Evolutionary conservation across 257 asterid genomes (phyloP), one percentile per base, ranked within the genome.

Genomic region (Sherardia arvensis): DNA sequence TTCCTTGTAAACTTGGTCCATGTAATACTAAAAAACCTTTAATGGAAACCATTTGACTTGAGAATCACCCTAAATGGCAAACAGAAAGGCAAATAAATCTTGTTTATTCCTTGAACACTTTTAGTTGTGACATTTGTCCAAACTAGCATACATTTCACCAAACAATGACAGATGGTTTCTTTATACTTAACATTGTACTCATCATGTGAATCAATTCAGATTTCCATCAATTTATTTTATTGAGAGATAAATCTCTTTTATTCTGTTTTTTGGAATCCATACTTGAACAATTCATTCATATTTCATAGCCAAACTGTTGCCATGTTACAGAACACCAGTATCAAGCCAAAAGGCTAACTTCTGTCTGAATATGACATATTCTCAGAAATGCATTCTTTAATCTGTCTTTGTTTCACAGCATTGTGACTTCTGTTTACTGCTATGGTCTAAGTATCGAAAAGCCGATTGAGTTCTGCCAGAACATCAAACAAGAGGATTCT

Each of bases 311-410:
- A 43, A 43, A 17, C 51, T 43, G 51, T 17, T 17, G n/a, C 21
- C 51, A 43, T 40, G 48, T 40, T 40, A 40, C 18, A 40, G 48
- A 67, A 53, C 40, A 29, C 53, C 30, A 38, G 73, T 30, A 48
- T 64, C 68, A 18, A 53, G 59, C 59, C 59, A 53, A 30, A 59
- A 29, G 14, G 26, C 56, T n/a, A 20, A n/a, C 23, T 49, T 49
- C 56, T 7, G 56, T 18, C 26, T 49, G 56, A 36, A 71, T 43
- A 43, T 43, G 51, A 43, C 51, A 43, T 33, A 33, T 40, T 40
- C 49, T 14, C 1, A 15, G 49, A 38, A 14, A 43, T 15, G 20
- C 8, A 43, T 43, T 43, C n/a, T 14, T 17, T 43, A 43, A 43
- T 43, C n/a, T 43, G 51, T 43, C 32, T 9, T 54, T 54, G 59